phyloP scores from a whole-genome alignment of 768 basidiomycete genomes.

The Chiua virens region DNA sequence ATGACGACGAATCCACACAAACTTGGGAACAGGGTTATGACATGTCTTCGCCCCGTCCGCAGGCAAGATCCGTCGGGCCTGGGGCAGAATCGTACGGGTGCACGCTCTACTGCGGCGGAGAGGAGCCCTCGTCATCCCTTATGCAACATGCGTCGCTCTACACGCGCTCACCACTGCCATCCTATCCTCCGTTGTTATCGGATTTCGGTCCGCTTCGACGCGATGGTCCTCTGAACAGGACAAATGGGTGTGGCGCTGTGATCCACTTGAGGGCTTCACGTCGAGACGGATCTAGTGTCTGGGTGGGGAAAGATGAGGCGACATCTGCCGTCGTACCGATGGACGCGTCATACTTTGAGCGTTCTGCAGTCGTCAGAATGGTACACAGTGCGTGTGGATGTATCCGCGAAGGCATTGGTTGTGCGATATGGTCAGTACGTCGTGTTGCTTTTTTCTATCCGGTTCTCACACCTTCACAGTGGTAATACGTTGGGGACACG shows the following conservation, averaged over 20 bases:
- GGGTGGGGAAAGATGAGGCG: constrained; percentile 57
- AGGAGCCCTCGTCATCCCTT: constrained; percentile 16
- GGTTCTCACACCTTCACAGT: constrained; percentile 34
- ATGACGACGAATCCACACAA: constrained; percentile 34
- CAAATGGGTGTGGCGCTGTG: constrained; percentile 65
- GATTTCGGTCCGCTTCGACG: constrained; percentile 13
- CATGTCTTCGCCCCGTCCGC: constrained; percentile 26
- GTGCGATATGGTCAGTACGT: constrained; percentile 51
- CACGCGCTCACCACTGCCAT: constrained; percentile 39
- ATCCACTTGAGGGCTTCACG: constrained; percentile 57
- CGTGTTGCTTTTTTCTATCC: neutral
- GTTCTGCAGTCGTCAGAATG: constrained; percentile 46
- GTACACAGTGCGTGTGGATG: constrained; percentile 63
- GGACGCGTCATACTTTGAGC: constrained; percentile 59
- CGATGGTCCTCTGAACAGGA: constrained; percentile 14
- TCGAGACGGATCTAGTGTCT: constrained; percentile 50
- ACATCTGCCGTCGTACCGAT: constrained; percentile 53
- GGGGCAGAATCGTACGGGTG: constrained; percentile 27
- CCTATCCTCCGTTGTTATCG: constrained; percentile 29
- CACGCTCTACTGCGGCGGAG: constrained; percentile 45
- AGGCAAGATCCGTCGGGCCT: constrained; percentile 8
- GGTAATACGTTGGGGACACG: constrained; percentile 66
- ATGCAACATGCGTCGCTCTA: constrained; percentile 17
- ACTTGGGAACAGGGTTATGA: constrained; percentile 35
- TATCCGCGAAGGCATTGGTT: constrained; percentile 65